Base-by-base conservation (phyloP, 306 rosid species). In the Glycine tomentella region DNA sequence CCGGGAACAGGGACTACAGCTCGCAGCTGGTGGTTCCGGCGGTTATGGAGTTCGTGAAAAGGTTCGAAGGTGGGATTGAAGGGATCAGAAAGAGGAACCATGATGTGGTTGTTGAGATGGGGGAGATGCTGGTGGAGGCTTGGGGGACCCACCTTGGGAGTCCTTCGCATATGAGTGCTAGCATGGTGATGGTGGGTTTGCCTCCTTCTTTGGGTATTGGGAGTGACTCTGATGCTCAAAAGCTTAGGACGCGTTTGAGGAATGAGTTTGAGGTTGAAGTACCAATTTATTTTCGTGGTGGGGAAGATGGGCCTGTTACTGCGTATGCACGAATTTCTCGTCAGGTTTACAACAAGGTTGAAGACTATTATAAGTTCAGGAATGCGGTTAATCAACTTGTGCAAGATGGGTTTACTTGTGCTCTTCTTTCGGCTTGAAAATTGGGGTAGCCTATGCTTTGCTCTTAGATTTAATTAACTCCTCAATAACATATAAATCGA, bases 1-100 rank as follows among this genome's bases (percentile, higher is more conserved):
- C 90, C 67, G 98, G 98, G 71, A 93, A 94, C 0, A 84, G 98
- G 73, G 98, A 93, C 69, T 93, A 93, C 16, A 93, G 98, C 68
- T 85, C 98, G 3, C 98, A 93, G n/a, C 45, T 93, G 81, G 97
- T 93, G 15, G 92, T 93, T 14, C 95, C 95, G 3, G 81, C 84
- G 0, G 95, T 74, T 59, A 36, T 91, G 86, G 94, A 90, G 4
- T 93, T 93, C 72, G 75, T 90, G 25, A 75, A 86, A 33, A 88
- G 90, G 84, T 93, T 93, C 25, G 93, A 93, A 50, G 97, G 87
- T 3, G 98, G 98, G 10, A 89, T 91, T 52, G 91, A 93, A 69
- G 97, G 97, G 33, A 93, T 93, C 57, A 90, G 84, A 87, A 87
- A 78, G 84, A 82, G 97, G 83, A 93, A 91, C 74, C 98, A 93